Base-by-base conservation (phyloP, 164 flowering plant genomes). In the Piper longum region DNA sequence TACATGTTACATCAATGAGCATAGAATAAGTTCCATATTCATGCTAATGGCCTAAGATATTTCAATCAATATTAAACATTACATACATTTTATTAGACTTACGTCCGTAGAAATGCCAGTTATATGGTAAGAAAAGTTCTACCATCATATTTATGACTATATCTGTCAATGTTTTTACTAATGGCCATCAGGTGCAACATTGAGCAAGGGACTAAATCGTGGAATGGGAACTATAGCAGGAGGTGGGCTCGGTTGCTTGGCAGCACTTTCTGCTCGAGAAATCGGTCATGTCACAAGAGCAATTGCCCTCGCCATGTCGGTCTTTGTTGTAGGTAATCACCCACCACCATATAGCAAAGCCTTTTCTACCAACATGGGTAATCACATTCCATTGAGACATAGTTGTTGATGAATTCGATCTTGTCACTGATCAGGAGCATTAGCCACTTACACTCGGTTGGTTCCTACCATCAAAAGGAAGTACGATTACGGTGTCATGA, bases 201-300 rank as follows among this genome's bases (percentile, higher is more conserved):
- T 90, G 6, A 71, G 90, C 65, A 90, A 90, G 75, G 95, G 92
- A 6, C 59, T 90, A 56, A 84, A 84, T 59, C 82, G 97, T 9
- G 89, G 81, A n/a, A 56, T 83, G 40, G 97, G 97, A 7, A 89
- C 97, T 1, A 63, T 85, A 55, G 3, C 81, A 52, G 97, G 95
- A 13, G 97, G 90, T 9, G 83, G 75, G 26, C 57, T 87, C 58
- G 97, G 95, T 39, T 80, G 81, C 68, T 62, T 78, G 62, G 85
- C 82, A 0, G 86, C 86, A 48, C 59, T 69, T 69, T 60, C 82
- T 11, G 88, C 82, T 58, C 80, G 78, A 55, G 61, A 74, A 60
- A 19, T 71, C 70, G 91, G 82, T 18, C 76, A 80, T 16, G 52
- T 66, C 16, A 82, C 82, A 59, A 75, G 67, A 12, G 65, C 78